Conservation (phyloP, 345 rosid genomes). For the Turritis glabra region DNA sequence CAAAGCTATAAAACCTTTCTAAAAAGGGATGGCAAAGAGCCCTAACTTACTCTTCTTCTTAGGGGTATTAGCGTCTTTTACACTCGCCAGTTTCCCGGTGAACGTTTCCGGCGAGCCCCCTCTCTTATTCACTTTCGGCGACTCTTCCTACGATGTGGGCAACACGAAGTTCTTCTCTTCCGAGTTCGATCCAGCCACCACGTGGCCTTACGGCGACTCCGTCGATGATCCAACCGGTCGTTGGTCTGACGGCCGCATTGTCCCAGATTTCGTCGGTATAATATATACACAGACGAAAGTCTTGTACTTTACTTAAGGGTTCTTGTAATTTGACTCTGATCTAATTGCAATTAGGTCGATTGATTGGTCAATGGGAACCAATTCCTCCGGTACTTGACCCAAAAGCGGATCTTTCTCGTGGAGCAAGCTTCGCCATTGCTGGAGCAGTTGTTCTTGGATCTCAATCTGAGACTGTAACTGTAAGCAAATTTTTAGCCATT, state of each 20-base stretch:
- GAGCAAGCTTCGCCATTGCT: slow-evolving; percentile 39
- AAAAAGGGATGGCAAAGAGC: slow-evolving; percentile 27
- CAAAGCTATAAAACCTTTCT: not conserved
- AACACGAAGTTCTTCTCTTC: slow-evolving; percentile 37
- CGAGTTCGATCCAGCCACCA: slow-evolving; percentile 34
- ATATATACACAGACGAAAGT: not conserved
- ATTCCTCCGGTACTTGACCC: slow-evolving; percentile 36
- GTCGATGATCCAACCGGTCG: slow-evolving; percentile 35
- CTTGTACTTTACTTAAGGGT: not conserved
- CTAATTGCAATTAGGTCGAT: slow-evolving; percentile 19
- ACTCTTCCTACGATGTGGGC: slow-evolving; percentile 44
- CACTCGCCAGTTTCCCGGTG: slow-evolving; percentile 7
- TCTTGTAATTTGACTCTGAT: not conserved
- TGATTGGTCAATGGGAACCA: slow-evolving; percentile 20
- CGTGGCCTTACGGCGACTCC: slow-evolving; percentile 42
- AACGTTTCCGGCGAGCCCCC: slow-evolving; percentile 32
- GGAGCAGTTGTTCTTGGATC: slow-evolving; percentile 36
- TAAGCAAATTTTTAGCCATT: not conserved
- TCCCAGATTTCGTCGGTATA: slow-evolving; percentile 38
- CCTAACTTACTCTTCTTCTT: slow-evolving; percentile 17
- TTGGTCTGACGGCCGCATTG: slow-evolving; percentile 40
- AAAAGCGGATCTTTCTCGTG: slow-evolving; percentile 33
- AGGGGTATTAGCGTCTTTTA: slow-evolving; percentile 11
- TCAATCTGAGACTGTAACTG: slow-evolving; percentile 31
- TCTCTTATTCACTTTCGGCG: slow-evolving; percentile 39